Conservation (phyloP, 2,329 filamentous ascomycete genomes). For the Proliferodiscus dingleyae region DNA sequence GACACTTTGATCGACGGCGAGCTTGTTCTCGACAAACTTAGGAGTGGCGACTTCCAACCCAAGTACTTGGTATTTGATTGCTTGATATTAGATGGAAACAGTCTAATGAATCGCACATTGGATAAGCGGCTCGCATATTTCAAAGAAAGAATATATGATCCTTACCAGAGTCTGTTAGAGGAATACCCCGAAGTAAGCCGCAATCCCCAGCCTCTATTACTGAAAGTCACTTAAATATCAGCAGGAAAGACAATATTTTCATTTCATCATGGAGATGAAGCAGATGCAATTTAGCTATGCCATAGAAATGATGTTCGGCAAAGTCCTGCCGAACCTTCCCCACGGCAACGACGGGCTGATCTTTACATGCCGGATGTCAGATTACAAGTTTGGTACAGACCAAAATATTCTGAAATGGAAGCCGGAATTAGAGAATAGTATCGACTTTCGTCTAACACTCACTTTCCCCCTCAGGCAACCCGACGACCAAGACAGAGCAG, state of each 20-base stretch:
- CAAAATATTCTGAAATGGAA: conserved; percentile 97
- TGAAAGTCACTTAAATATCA: neutral
- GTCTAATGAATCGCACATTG: conserved; percentile 71
- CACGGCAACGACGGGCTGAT: conserved; percentile 97
- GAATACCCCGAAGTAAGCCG: conserved; percentile 54
- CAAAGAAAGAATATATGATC: conserved; percentile 68
- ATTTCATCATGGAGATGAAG: conserved; percentile 84
- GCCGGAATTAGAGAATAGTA: conserved; percentile 87
- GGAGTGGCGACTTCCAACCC: conserved; percentile 62
- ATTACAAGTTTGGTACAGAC: conserved; percentile 88
- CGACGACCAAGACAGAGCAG: conserved; percentile 60
- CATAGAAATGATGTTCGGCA: conserved; percentile 85
- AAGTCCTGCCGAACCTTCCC: conserved; percentile 75
- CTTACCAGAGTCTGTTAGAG: conserved; percentile 59
- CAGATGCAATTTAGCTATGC: conserved; percentile 85
- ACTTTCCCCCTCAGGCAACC: conserved; percentile 69
- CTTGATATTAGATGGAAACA: conserved; percentile 71
- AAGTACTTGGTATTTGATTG: conserved; percentile 94
- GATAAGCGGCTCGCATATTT: conserved; percentile 90
- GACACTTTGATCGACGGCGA: conserved; percentile 89
- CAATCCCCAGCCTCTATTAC: neutral
- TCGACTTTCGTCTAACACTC: conserved; percentile 82
- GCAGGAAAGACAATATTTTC: conserved; percentile 59
- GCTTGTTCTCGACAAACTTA: conserved; percentile 77
- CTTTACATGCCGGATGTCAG: conserved; percentile 87